Evolutionary conservation across 352 stramenopile genomes (phyloP).

Genomic region (Globisporangium middletonii): DNA sequence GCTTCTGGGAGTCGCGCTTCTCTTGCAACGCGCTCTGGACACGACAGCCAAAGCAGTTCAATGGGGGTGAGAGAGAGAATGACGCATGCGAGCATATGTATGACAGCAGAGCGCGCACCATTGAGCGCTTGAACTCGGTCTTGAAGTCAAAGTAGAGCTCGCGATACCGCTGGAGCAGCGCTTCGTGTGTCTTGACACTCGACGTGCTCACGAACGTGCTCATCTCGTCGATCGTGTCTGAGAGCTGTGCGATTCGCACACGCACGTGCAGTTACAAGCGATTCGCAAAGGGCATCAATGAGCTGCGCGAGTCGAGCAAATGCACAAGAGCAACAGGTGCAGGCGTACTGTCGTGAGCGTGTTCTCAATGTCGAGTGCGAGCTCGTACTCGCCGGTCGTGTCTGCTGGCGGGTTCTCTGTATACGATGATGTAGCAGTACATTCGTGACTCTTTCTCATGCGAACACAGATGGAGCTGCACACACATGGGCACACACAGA

Average conservation of each 20-base stretch:
- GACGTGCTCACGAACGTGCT: conserved; percentile 64
- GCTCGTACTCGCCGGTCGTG: conserved; percentile 48
- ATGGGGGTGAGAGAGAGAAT: background rate
- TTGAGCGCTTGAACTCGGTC: conserved; percentile 90
- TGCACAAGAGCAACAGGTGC: background rate
- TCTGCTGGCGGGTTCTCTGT: conserved; percentile 64
- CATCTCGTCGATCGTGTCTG: conserved; percentile 85
- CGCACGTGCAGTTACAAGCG: background rate
- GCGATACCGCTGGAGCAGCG: conserved; percentile 92
- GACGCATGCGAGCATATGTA: background rate
- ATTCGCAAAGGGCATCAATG: background rate
- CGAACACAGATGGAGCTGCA: background rate
- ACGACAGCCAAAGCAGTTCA: background rate
- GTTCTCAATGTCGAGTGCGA: conserved; percentile 78
- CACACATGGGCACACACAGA: background rate
- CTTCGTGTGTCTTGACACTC: conserved; percentile 75
- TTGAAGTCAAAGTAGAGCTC: conserved; percentile 96
- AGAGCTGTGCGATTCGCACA: conserved; percentile 33
- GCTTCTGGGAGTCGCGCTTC: conserved; percentile 74
- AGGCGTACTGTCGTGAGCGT: conserved; percentile 42
- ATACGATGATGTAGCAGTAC: background rate
- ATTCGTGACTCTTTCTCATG: background rate
- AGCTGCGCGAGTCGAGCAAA: background rate
- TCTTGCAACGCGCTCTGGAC: conserved; percentile 68
- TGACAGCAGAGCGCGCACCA: conserved; percentile 31